phyloP scores from a whole-genome alignment of 1,139 yeast species.

The Candida anutae region DNA sequence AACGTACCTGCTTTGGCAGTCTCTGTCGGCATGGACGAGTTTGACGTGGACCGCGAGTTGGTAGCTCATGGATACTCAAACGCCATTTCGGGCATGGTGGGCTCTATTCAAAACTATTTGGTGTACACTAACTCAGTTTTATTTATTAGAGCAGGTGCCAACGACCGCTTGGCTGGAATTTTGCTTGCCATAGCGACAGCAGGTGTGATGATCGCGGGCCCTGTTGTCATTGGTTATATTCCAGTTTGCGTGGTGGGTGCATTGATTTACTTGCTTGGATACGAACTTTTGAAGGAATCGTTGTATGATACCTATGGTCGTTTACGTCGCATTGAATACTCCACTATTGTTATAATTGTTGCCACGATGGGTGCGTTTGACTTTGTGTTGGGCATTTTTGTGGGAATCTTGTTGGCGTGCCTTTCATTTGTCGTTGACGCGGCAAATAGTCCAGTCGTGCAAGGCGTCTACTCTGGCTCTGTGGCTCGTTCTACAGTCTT shows the following conservation, averaged over 20 bases:
- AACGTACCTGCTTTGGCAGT: constrained; percentile 96
- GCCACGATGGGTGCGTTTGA: constrained; percentile 94
- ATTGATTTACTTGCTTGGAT: constrained; percentile 79
- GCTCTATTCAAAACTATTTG: constrained; percentile 87
- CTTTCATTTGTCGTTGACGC: constrained; percentile 88
- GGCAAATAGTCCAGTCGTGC: constrained; percentile 74
- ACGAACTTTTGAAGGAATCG: constrained; percentile 83
- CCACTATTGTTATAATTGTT: constrained; percentile 77
- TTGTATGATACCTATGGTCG: constrained; percentile 77
- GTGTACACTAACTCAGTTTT: constrained; percentile 91
- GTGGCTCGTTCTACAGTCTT: constrained; percentile 90
- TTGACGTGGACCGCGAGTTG: constrained; percentile 86
- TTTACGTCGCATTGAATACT: constrained; percentile 67
- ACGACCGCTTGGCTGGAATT: constrained; percentile 79
- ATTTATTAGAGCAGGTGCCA: constrained; percentile 92
- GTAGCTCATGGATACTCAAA: constrained; percentile 96
- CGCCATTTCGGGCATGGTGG: constrained; percentile 71
- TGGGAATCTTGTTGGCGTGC: constrained; percentile 87
- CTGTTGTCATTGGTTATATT: constrained; percentile 84
- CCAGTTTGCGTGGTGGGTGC: constrained; percentile 96
- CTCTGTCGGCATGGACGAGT: constrained; percentile 75
- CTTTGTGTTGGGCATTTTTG: constrained; percentile 86
- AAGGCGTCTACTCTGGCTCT: constrained; percentile 77
- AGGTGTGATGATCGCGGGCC: constrained; percentile 79
- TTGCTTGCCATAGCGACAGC: constrained; percentile 78